phyloP scores from a whole-genome alignment of 257 asterid genomes.

The Solanum rostratum region DNA sequence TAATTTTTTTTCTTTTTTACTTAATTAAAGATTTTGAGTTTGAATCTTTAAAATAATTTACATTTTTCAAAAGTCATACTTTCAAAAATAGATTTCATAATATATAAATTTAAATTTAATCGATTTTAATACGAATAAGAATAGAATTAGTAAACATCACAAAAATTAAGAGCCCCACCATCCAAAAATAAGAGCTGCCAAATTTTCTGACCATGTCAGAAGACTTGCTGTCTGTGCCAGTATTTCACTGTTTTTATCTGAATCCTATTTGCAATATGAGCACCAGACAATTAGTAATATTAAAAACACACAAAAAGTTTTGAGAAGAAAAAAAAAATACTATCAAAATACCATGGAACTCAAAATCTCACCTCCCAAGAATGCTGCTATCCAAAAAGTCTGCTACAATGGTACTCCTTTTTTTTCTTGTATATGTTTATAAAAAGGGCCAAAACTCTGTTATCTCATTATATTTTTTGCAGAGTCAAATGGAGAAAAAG shows the following conservation, averaged over 20 bases:
- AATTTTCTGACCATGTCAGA: background rate
- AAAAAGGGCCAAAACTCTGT: background rate
- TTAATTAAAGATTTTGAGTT: no score
- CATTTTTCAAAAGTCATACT: no score
- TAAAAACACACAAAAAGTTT: background rate
- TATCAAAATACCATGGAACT: background rate
- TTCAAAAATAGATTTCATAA: no score
- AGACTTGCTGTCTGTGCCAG: background rate
- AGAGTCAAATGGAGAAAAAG: background rate
- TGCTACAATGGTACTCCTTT: background rate
- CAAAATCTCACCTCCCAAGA: background rate
- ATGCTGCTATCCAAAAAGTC: background rate
- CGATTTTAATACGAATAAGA: no score
- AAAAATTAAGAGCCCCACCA: background rate
- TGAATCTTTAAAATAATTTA: no score
- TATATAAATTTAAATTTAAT: no score
- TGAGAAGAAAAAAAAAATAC: background rate
- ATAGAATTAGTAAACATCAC: no score
- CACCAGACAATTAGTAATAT: background rate
- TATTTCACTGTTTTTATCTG: background rate
- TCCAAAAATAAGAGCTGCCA: background rate
- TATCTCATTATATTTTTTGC: background rate
- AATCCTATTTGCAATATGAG: background rate
- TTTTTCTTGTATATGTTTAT: background rate
- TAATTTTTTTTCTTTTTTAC: accelerated